Evolutionary conservation across 2,329 filamentous ascomycete genomes (phyloP), one percentile per base, ranked within the genome.

Genomic region (Colletotrichum gigasporum): DNA sequence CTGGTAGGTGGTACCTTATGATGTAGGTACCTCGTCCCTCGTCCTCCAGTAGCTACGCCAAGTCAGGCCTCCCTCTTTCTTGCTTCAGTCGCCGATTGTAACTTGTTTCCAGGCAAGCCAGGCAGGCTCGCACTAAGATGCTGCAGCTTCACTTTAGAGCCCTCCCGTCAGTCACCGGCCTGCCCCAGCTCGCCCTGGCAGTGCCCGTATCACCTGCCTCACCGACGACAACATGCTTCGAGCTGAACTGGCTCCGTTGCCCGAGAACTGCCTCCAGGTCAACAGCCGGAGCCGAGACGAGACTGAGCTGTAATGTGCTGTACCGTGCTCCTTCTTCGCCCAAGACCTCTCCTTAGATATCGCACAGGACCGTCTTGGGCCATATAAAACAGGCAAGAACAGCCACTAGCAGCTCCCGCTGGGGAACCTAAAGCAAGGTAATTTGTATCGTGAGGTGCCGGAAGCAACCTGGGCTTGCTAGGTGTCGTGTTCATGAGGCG

Each of bases 401-500:
- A 55, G 41, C 58, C 53, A 34, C 32, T 11, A 37, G 48, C 20
- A 37, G 48, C 20, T 28, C 22, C 39, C 28, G 26, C 18, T 14
- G 30, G 30, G 18, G 14, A 45, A 14, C 8, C 35, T 9, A 22
- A 34, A 11, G 12, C 47, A 32, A 42, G 30, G 22, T 35, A 37
- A 12, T 42, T 30, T 55, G n/a, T 20, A 47, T 32, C 28, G 47
- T n/a, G n/a, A n/a, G n/a, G n/a, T 14, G 18, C 42, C 61, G 26
- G 61, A 60, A 48, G 39, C 47, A 41, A 42, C 32, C 47, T 32
- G 55, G 24, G 26, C 39, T 63, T 26, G 24, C 59, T 18, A 57
- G 44, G 44, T 26, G 34, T 48, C 42, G 35, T 42, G 41, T 45
- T 42, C 26, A 42, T 39, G 32, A 63, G n/a, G 26, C 28, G n/a